phyloP scores from a whole-genome alignment of 371 early-diverging fungal species.

The Mortierella sp. region DNA sequence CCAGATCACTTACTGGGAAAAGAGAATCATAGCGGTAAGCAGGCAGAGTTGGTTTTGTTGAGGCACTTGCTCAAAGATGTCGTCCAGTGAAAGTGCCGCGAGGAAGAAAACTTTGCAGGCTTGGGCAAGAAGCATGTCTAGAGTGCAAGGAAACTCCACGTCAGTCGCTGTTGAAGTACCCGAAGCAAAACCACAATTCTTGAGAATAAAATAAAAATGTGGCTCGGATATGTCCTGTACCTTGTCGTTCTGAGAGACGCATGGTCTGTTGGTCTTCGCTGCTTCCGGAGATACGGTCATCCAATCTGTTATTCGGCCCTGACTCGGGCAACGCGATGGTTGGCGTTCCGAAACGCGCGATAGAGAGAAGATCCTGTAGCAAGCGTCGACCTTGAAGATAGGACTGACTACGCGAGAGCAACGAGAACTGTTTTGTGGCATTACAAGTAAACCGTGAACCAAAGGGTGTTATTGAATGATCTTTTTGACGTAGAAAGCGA shows the following conservation, averaged over 20 bases:
- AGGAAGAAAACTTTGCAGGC: conserved; percentile 38
- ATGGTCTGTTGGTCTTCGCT: conserved; percentile 38
- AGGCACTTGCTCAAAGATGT: conserved; percentile 46
- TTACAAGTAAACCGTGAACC: not conserved
- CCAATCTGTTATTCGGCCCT: conserved; percentile 15
- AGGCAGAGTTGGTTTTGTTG: conserved; percentile 50
- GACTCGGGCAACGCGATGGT: conserved; percentile 26
- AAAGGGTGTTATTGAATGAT: not conserved
- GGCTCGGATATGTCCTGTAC: conserved; percentile 1
- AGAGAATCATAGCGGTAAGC: conserved; percentile 43
- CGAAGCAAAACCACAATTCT: not conserved
- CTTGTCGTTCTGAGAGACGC: conserved; percentile 52
- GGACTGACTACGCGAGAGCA: conserved; percentile 16
- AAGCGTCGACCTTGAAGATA: conserved; percentile 32
- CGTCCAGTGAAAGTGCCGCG: conserved; percentile 40
- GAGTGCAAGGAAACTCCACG: not conserved
- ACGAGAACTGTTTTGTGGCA: conserved; percentile 9
- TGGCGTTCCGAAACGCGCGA: conserved; percentile 48
- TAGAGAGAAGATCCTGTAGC: conserved; percentile 42
- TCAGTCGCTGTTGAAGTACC: not conserved
- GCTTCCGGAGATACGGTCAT: conserved; percentile 11
- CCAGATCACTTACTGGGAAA: conserved; percentile 26
- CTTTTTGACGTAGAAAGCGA: too few species aligned
- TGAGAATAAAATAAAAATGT: not conserved
- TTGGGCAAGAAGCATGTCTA: conserved; percentile 54